Conservation (phyloP, 1,139 yeast species). For the Lodderomyces elongisporus region DNA sequence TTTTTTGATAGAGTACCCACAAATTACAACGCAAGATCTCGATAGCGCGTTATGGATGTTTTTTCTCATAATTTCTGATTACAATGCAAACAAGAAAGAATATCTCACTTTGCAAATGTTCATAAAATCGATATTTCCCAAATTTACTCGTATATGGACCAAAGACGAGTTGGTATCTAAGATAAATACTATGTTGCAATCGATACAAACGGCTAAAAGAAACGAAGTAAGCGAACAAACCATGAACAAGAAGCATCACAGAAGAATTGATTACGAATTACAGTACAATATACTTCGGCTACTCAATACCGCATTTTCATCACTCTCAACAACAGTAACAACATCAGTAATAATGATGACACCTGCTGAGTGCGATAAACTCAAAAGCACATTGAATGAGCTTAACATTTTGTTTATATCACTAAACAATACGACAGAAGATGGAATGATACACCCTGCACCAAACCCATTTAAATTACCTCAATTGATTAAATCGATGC, state of each 20-base stretch:
- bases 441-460: neutral
- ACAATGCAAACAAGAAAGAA: conserved; percentile 13
- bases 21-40: neutral
- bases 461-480: neutral
- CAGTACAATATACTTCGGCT: conserved; percentile 11
- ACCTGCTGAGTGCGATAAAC: too few relatives aligned
- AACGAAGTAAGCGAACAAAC: neutral
- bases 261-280: conserved; percentile 10
- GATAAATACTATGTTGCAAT: neutral
- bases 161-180: neutral
- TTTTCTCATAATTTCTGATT: conserved; percentile 14
- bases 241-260: neutral
- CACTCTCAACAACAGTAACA: neutral
- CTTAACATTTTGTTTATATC: conserved; percentile 3
- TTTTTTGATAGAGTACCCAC: neutral
- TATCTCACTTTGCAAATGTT: conserved; percentile 10
- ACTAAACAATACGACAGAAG: neutral
- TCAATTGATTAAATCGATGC: conserved; percentile 1
- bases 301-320: conserved; percentile 7
- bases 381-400: too few relatives aligned
- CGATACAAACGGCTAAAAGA: neutral
- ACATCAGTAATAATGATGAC: conserved; percentile 1
- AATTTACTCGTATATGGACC: conserved; percentile 1
- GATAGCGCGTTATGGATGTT: conserved; percentile 4
- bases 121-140: conserved; percentile 6